Base-by-base conservation (phyloP, 768 basidiomycete species). In the Mycena capillaripes region DNA sequence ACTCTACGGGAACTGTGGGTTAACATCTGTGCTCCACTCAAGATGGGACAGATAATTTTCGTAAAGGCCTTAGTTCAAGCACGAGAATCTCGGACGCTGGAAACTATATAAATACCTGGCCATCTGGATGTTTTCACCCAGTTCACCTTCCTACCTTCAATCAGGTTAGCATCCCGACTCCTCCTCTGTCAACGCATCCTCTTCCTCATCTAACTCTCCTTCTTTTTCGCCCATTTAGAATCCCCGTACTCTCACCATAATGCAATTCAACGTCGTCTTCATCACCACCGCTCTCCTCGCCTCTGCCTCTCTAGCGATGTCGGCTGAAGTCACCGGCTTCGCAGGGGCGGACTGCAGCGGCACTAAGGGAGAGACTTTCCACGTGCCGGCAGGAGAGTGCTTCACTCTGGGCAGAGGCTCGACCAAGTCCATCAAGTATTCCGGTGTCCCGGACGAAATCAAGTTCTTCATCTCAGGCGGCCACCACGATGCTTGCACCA, bases 251-350 rank as follows among this genome's bases (percentile, higher is more conserved):
- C 58, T 60, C 61, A 65, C 52, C 56, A 75, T 42, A 70, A 76
- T 77, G 76, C 75, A 76, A 69, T 76, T 72, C 75, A 77, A 75
- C 53, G 27, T 68, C 32, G 62, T 48, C 66, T 62, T 60, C 40
- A 29, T 60, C 17, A 19, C 58, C 25, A 42, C 58, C 25, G 42
- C 59, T 73, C 68, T 60, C 38, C 58, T 44, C 38, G 38, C 23
- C 30, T 60, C 58, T 27, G 58, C 58, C 42, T 60, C 58, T 60
- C 40, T 38, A 25, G 58, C 38, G 34, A 60, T 60, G 58, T 60
- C 58, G 40, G 58, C 58, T 40, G 44, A 38, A 42, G 30, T 60
- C 58, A 60, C 58, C 40, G 25, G 7, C 58, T 60, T 40, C 17
- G 25, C 38, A 25, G 58, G 58, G 58, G 38, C 58, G 25, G 42